Evolutionary conservation across 2,329 filamentous ascomycete genomes (phyloP), one percentile per base, ranked within the genome.

Genomic region (Macrophomina phaseolina): DNA sequence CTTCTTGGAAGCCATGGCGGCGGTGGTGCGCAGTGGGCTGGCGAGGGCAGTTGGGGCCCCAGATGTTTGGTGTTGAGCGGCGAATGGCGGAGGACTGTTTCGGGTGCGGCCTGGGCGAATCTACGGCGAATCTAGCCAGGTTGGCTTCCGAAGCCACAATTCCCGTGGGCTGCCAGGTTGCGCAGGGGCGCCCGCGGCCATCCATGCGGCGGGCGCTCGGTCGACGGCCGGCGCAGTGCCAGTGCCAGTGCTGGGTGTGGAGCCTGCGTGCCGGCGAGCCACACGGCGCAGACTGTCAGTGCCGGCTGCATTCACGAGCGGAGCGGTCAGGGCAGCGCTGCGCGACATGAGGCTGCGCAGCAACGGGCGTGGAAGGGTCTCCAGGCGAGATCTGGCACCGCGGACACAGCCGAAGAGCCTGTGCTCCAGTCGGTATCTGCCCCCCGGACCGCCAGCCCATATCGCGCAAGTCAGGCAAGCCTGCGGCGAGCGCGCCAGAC

Each of bases 1-100:
- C 79, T 91, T 92, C 78, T 87, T 90, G 65, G 86, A 83, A 62
- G 89, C 82, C 89, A 92, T 91, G 71, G 58, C 64, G 71, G 58
- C 64, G 70, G 51, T 63, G 69, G 48, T 68, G 64, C 64, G 9
- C 65, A 60, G 67, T 65, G 51, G 32, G 51, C 28, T 38, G 58
- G 3, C 23, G 23, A 34, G 53, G 12, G 63, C 12, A 40, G 38
- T 62, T 45, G 58, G 58, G 58, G 58, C 58, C 58, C 58, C 58
- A 36, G 58, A 49, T 66, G 68, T 67, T 55, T 71, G 64, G 68
- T 63, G 56, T 61, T 61, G 56, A 34, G 23, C 23, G 23, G 23
- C 28, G 40, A 32, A 45, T 30, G 34, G 58, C 28, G 64, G 42
- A 23, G 67, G 53, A 64, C 42, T 49, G 38, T 49, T 45, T 48